These are phyloP conservation scores for Irpex sp. DNA, from an alignment of 1,284 basidiomycete species.

Conservation along the genomic window DNA sequence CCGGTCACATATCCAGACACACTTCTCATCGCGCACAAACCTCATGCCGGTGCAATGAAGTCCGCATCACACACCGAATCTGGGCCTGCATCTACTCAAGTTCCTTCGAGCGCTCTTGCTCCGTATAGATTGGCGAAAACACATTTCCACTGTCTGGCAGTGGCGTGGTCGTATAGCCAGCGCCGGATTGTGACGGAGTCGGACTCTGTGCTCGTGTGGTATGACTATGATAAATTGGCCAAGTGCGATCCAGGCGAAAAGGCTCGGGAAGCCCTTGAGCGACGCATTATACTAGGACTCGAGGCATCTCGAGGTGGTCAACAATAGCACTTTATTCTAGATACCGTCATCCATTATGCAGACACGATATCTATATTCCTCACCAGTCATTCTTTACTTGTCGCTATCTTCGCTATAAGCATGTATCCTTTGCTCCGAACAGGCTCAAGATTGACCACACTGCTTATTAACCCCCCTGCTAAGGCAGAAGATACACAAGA, in stretches of 20 bases:
- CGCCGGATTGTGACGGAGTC: conserved; percentile 56
- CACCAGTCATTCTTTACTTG: too few relatives aligned
- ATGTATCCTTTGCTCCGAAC: too few relatives aligned
- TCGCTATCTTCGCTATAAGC: too few relatives aligned
- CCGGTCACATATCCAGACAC: conserved; percentile 72
- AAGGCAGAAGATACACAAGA: too few relatives aligned
- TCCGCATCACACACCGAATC: conserved; percentile 8
- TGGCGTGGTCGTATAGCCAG: conserved; percentile 60
- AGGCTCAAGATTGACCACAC: neutral
- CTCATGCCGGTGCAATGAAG: conserved; percentile 18
- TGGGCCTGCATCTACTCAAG: conserved; percentile 6
- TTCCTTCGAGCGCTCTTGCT: neutral
- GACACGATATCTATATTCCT: neutral
- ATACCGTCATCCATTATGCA: neutral
- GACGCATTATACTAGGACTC: conserved; percentile 21
- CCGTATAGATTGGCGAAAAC: conserved; percentile 26
- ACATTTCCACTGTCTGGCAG: conserved; percentile 44
- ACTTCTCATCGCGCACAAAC: conserved; percentile 57
- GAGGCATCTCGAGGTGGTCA: neutral
- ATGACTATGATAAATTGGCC: conserved; percentile 59
- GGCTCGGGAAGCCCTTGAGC: conserved; percentile 23
- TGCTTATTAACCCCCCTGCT: too few relatives aligned
- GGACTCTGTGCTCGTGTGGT: conserved; percentile 66
- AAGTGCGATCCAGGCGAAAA: conserved; percentile 58
- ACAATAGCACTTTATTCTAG: neutral